Evolutionary conservation across 2,329 filamentous ascomycete genomes (phyloP), one percentile per base, ranked within the genome.

Genomic region (Lasiodiplodia hormozganensis): DNA sequence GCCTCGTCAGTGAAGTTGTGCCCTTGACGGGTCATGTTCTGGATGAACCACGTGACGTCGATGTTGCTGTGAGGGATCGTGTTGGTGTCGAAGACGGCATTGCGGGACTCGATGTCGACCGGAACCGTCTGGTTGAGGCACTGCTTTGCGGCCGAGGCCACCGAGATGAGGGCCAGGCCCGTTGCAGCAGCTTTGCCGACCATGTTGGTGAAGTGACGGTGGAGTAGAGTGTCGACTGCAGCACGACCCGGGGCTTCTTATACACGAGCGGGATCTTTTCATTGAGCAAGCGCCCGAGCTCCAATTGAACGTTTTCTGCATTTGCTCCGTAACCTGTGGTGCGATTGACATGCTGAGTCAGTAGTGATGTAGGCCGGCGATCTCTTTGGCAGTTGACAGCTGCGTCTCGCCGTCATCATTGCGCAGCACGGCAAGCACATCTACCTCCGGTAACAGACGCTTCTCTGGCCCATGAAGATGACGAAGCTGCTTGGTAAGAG

Each of bases 1-100:
- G 84, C 72, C 11, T 77, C 73, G 1, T 79, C 76, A 0, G 83
- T 82, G 72, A 82, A 86, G 73, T 89, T 86, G 53, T 78, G 74
- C n/a, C 84, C 84, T 53, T 85, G 83, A 47, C 80, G 79, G 2
- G 81, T 81, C n/a, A 85, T 69, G 67, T 84, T 80, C 66, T 89
- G 77, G 36, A 85, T 76, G 71, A 90, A 87, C 70, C 85, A 82
- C 14, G 86, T 85, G 1, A 85, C 85, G 2, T 90, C 87, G 40
- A 88, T 81, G 72, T 88, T 85, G 76, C 43, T 25, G 38, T 47
- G 58, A 11, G 67, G 67, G 14, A 52, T 56, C 12, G 28, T 23
- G 23, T 25, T 11, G 57, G 38, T 31, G 16, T 47, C 57, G 16
- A 64, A 68, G 14, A 34, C 38, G 36, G 49, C 57, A 54, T 64